Evolutionary conservation across 768 basidiomycete species (phyloP), one percentile per base, ranked within the genome.

Genomic region (Tylopilus subfusipes): DNA sequence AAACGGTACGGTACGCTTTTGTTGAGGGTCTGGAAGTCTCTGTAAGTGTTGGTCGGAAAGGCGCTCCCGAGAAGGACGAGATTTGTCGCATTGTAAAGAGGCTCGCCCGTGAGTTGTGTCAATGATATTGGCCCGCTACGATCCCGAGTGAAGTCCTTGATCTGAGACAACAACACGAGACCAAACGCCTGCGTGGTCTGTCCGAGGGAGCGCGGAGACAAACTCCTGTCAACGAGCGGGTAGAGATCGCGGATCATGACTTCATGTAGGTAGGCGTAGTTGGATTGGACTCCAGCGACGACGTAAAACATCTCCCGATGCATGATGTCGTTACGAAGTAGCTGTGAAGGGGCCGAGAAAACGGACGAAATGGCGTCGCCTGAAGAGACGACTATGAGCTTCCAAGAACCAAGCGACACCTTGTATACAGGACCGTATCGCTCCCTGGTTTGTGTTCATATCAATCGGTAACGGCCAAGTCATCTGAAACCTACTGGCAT

Each of bases 401-500:
- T 18, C 56, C 64, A 48, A 43, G 39, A 30, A 27, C 66, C 67
- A 22, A 68, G 57, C 1, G 53, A 57, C 7, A 67, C 40, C 9
- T 53, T 48, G 34, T 58, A 67, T 5, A 54, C 40, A 3, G 59
- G 44, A 5, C 66, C 64, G 4, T 31, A 62, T 33, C 18, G 42
- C 6, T 59, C n/a, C 27, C 67, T 67, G 5, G 18, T n/a, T 14
- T 5, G 30, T 29, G 16, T n/a, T 42, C 19, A 11, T 18, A 48
- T 66, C 51, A 56, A 34, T 9, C 4, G 13, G 16, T 10, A 24
- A 42, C 11, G 10, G 0, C 18, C 2, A 1, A 30, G 31, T n/a
- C 5, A 30, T 19, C 14, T 18, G n/a, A 21, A 4, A 68, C 65
- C 0, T 52, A 67, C 66, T 55, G 66, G 61, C 66, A 67, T 49